These are phyloP conservation scores for Talaromyces wortmannii DNA, from an alignment of 495 filamentous ascomycete species.

Conservation along the genomic window DNA sequence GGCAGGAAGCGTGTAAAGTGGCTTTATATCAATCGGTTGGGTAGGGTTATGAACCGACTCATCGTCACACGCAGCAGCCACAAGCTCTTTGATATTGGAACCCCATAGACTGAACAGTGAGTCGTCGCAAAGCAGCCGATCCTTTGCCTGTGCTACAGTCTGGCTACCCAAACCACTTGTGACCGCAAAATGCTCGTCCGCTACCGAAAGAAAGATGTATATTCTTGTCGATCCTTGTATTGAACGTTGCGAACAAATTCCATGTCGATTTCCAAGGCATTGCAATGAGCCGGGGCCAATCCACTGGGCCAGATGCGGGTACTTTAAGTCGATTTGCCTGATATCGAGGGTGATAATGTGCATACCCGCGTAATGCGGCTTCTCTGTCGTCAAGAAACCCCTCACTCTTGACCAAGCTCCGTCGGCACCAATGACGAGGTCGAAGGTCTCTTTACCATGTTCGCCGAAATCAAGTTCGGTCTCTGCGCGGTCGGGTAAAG, in stretches of 20 bases:
- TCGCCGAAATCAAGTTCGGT: conserved; percentile 6
- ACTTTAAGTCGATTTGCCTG: conserved; percentile 11
- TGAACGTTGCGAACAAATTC: conserved; percentile 24
- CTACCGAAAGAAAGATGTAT: conserved; percentile 27
- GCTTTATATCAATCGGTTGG: conserved; percentile 12
- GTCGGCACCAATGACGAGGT: conserved; percentile 57
- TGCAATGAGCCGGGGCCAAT: conserved; percentile 16
- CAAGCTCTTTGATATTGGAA: conserved; percentile 25
- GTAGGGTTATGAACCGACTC: conserved; percentile 17
- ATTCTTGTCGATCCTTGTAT: conserved; percentile 30
- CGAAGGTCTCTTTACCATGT: conserved; percentile 17
- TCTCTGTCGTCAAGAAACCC: conserved; percentile 30
- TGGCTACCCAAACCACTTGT: conserved; percentile 18
- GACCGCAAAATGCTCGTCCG: conserved; percentile 18
- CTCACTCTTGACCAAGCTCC: conserved; percentile 54
- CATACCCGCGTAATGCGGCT: conserved; percentile 44
- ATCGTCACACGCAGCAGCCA: conserved; percentile 30
- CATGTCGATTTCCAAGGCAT: conserved; percentile 19
- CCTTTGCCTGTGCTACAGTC: conserved; percentile 15
- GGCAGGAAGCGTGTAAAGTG: conserved; percentile 45
- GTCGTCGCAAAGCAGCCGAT: conserved; percentile 19
- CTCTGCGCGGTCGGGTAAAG: neutral
- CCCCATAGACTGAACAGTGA: conserved; percentile 26
- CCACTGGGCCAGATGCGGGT: conserved; percentile 18
- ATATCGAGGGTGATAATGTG: conserved; percentile 14